These are phyloP conservation scores for Pythium plurisporium DNA, from an alignment of 352 stramenopile genomes.

Conservation along the genomic window DNA sequence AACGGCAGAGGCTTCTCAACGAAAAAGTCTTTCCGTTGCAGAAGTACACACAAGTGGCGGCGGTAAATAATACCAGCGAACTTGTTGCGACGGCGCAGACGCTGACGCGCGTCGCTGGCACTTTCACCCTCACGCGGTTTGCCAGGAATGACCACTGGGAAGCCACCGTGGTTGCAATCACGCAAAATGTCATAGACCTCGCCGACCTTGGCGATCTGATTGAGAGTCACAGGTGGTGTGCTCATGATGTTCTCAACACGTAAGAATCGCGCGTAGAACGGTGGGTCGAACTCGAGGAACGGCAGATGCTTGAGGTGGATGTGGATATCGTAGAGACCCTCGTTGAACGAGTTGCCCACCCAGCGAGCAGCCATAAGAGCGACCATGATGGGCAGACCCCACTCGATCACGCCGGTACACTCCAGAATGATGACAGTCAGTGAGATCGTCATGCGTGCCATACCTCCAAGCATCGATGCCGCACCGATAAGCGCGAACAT, in stretches of 20 bases:
- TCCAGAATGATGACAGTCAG: conserved; percentile 98
- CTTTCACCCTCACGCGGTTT: conserved; percentile 33
- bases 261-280: conserved; percentile 72
- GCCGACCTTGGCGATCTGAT: conserved; percentile 71
- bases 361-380: conserved; percentile 95
- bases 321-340: conserved; percentile 98
- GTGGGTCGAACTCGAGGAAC: conserved; percentile 95
- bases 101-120: conserved; percentile 18
- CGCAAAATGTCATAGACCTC: conserved; percentile 79
- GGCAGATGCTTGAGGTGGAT: conserved; percentile 96
- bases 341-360: conserved; percentile 98
- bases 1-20: conserved; percentile 76
- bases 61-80: conserved; percentile 77
- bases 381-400: conserved; percentile 98
- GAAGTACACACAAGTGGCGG: conserved; percentile 68
- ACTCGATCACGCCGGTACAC: conserved; percentile 98
- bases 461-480: conserved; percentile 93
- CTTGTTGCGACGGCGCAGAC: conserved; percentile 28
- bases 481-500: conserved; percentile 98
- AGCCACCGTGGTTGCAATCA: conserved; percentile 63
- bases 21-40: conserved; percentile 85
- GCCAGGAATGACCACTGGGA: conserved; percentile 60
- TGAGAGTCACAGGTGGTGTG: conserved; percentile 45
- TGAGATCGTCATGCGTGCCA: conserved; percentile 98
- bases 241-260: conserved; percentile 82